These are phyloP conservation scores for Verticillium tricorpus DNA, from an alignment of 2,329 filamentous ascomycete genomes.

Conservation along the genomic window DNA sequence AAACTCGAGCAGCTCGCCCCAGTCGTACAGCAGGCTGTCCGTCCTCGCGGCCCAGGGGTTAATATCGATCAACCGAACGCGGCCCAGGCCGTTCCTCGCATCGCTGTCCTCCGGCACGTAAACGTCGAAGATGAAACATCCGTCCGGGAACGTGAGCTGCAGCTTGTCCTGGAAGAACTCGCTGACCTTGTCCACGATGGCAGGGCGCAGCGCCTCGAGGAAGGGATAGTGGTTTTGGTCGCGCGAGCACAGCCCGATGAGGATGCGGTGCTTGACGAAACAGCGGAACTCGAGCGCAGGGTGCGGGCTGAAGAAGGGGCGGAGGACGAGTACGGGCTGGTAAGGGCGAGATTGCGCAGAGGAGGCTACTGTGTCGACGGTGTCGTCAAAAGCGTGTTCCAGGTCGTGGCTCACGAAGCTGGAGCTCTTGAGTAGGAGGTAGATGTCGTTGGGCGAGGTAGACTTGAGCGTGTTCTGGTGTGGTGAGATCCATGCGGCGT, in stretches of 20 bases:
- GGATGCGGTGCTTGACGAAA: conserved; percentile 77
- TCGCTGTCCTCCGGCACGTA: conserved; percentile 70
- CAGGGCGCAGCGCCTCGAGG: conserved; percentile 57
- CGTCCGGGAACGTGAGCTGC: conserved; percentile 75
- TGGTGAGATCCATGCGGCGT: conserved; percentile 86
- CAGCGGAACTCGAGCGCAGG: conserved; percentile 92
- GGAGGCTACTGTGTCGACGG: conserved; percentile 47
- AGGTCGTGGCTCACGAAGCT: conserved; percentile 94
- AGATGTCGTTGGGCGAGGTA: conserved; percentile 82
- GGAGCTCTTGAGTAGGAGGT: conserved; percentile 88
- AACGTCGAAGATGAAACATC: conserved; percentile 84
- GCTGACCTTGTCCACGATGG: conserved; percentile 64
- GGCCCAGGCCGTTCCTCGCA: conserved; percentile 57
- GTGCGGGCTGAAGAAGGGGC: conserved; percentile 84
- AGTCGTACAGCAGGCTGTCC: conserved; percentile 83
- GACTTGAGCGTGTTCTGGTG: conserved; percentile 90
- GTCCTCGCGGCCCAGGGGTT: conserved; percentile 92
- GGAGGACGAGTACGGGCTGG: conserved; percentile 75
- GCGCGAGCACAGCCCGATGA: conserved; percentile 82
- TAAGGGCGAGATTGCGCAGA: conserved; percentile 44
- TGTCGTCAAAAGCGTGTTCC: conserved; percentile 84
- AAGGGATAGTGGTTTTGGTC: conserved; percentile 91
- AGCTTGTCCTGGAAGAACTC: conserved; percentile 74
- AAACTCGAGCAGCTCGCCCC: conserved; percentile 78
- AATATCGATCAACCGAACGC: conserved; percentile 85